Evolutionary conservation across 768 basidiomycete species (phyloP), one percentile per base, ranked within the genome.

Genomic region (Holtermanniella nyarrowii): DNA sequence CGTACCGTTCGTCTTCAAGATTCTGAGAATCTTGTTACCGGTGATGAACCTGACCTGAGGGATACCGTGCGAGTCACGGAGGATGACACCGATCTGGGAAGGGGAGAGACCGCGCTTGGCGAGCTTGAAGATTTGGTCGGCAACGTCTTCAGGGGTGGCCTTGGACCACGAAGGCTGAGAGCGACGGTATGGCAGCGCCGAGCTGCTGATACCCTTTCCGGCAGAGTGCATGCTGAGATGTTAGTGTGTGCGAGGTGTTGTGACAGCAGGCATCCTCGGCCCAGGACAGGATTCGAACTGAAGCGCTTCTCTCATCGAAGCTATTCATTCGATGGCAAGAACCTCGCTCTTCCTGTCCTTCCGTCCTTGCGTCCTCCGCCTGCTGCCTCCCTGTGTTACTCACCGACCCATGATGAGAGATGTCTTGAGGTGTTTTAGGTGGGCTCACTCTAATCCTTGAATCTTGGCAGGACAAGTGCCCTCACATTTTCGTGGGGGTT

Each of bases 121-220:
- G 69, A 96, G 85, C 77, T 95, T 96, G 77, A 80, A 79, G 78
- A 99, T 97, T 71, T 90, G 88, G 59, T 97, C 91, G 65, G 85
- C 81, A 68, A 96, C 86, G 57, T 97, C 93, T 44, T 91, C 89
- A 25, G 89, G 83, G 57, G 88, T 85, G 46, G 88, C 85, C 79
- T 99, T 97, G 74, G 93, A 83, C 93, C 93, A 99, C 41, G 85
- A 77, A 51, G 93, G 93, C 54, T 91, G 88, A 44, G 89, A 77
- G 68, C 93, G 85, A 74, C 86, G 84, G 80, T 96, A 96, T 53
- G 93, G 93, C 70, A 97, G 86, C 63, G 93, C 90, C 71, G 93
- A 95, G 76, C 89, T 90, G 77, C 85, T 87, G 80, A 97, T 95
- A 81, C 91, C 93, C 88, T 97, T 97, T 77, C 89, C 89, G 76